Base-by-base conservation (phyloP, 1,139 yeast genomes). In the Hansenula sp. region DNA sequence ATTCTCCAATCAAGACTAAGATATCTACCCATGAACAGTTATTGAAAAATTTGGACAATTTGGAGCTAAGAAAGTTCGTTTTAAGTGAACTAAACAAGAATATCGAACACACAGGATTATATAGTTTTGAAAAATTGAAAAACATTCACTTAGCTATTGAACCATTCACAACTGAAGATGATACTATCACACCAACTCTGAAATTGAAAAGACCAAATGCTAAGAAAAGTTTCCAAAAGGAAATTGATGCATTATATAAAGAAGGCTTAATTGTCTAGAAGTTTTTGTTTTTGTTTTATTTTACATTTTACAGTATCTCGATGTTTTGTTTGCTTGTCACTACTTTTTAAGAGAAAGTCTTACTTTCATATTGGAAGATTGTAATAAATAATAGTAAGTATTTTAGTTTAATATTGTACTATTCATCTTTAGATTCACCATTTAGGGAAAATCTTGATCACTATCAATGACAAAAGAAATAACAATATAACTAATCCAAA, bases 151-250 rank as follows among this genome's bases (percentile, higher is more conserved):
- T 76, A 45, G 75, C 66, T 38, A 63, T 76, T 41, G 81, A 77
- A 41, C 81, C 82, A 10, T 74, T 77, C 59, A 71, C 71, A 11
- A 63, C 75, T 36, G 77, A 71, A 38, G 67, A 71, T 39, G 74
- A 75, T 42, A 74, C 77, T 12, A 66, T 77, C 33, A 77, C 83
- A 1, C 82, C 82, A 40, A 77, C 83, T 9, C 61, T 77, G 62
- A 77, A 77, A 58, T 67, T 77, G 50, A 76, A 72, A 60, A 68
- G 83, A 60, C 77, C 76, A 18, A 60, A 70, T 40, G 79, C 79
- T 19, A 61, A 67, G 38, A 71, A 70, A 51, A 62, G 55, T 48
- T 77, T 70, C 57, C 65, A 60, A 40, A 54, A 55, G 1, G 59
- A 57, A 19, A 64, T 76, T 44, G 66, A 66, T 16, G 51, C 47